A percentile compares a stretch with the other conserved stretches of the same genome.
Conservation (phyloP, 257 asterid species). For the Ajuga chamaepitys region DNA sequence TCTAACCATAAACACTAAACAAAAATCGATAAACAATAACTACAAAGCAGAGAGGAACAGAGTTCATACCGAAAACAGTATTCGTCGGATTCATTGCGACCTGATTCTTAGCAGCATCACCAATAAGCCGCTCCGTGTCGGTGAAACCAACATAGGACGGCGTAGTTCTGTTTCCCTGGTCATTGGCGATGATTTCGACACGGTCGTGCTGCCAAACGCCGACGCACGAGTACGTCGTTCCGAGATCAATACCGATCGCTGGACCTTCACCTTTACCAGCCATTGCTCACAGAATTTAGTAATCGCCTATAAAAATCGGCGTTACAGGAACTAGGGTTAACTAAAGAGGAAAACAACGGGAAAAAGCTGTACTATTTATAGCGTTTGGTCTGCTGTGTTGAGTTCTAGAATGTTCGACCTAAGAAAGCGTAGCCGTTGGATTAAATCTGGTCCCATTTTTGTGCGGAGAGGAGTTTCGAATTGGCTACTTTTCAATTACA, state of each 20-base stretch:
- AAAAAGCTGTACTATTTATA: neutral
- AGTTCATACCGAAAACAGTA: slow-evolving; percentile 67
- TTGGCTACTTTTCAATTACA: neutral
- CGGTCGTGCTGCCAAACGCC: slow-evolving; percentile 98
- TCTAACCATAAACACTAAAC: neutral
- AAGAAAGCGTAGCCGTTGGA: slow-evolving; percentile 23
- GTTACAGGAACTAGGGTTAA: slow-evolving; percentile 21
- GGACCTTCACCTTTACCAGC: no score
- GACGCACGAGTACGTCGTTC: slow-evolving; percentile 82
- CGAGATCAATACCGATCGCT: no score
- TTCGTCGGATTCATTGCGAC: slow-evolving; percentile 82
- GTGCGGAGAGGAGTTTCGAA: slow-evolving; percentile 3
- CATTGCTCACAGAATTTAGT: slow-evolving; percentile 29
- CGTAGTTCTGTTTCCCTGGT: slow-evolving; percentile 84
- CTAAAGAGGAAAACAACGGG: neutral
- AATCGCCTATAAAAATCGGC: no score
- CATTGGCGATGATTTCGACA: slow-evolving; percentile 82
- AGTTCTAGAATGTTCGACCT: slow-evolving; percentile 54
- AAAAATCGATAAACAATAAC: neutral
- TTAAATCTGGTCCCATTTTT: no score
- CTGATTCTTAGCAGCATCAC: slow-evolving; percentile 85
- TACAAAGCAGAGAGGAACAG: neutral
- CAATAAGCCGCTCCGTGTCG: no score
- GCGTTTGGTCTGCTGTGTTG: neutral
- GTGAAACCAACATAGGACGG: slow-evolving; percentile 83